These are phyloP conservation scores for Lactifluus pinguis DNA, from an alignment of 768 basidiomycete species.

Conservation along the genomic window DNA sequence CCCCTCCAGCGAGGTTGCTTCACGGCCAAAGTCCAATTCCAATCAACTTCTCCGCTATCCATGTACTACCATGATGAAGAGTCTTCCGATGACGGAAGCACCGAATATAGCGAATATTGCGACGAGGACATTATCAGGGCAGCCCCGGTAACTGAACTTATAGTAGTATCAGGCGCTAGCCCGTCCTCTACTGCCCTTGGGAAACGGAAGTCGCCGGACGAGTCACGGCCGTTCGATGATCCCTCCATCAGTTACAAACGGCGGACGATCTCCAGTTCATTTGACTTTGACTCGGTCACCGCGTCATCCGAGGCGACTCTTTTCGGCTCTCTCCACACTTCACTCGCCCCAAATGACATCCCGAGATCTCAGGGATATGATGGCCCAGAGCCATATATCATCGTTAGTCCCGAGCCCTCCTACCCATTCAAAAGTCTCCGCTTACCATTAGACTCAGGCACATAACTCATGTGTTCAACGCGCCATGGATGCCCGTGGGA, in stretches of 20 bases:
- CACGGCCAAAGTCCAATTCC: background rate
- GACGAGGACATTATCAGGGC: conserved; percentile 1
- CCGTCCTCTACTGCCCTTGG: background rate
- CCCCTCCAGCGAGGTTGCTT: background rate
- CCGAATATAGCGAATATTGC: conserved; percentile 4
- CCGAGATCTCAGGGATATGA: background rate
- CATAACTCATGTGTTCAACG: conserved; percentile 1
- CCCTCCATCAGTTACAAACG: background rate
- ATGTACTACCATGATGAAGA: background rate
- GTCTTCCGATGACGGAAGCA: background rate
- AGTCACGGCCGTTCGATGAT: too few species aligned
- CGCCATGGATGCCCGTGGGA: conserved; percentile 8
- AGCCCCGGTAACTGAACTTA: background rate
- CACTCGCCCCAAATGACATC: background rate
- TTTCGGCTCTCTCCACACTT: background rate
- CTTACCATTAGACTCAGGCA: background rate
- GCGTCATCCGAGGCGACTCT: background rate
- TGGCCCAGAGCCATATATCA: background rate
- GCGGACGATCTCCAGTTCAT: background rate
- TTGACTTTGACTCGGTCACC: background rate
- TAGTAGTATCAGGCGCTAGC: background rate
- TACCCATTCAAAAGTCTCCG: background rate
- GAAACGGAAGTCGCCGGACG: conserved; percentile 10
- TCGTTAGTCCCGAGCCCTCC: background rate
- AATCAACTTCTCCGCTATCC: background rate